These are phyloP conservation scores for Dittrichia graveolens DNA, from an alignment of 129 eudicot species.

Conservation along the genomic window DNA sequence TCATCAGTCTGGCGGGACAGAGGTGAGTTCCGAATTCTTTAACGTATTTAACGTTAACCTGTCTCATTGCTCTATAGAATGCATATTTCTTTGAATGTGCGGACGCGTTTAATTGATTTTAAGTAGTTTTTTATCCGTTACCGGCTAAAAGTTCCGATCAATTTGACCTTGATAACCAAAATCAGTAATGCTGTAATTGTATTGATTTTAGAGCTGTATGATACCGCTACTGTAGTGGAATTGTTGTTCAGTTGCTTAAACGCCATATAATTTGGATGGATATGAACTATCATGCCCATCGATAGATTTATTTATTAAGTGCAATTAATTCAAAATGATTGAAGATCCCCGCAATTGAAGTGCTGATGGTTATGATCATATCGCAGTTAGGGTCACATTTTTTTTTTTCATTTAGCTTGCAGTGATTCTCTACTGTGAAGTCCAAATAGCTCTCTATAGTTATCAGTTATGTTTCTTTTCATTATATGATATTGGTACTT, in stretches of 20 bases:
- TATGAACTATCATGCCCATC: slow-evolving; percentile 9
- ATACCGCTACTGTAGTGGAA: slow-evolving; percentile 2
- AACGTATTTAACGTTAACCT: neutral
- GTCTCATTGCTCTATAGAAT: neutral
- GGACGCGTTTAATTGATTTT: neutral
- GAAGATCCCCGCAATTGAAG: neutral
- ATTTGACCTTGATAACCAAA: slow-evolving; percentile 10
- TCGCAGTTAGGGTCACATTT: slow-evolving; percentile 3
- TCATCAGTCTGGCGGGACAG: neutral
- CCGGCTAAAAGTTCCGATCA: neutral
- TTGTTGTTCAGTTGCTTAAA: slow-evolving; percentile 14
- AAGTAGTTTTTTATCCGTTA: neutral
- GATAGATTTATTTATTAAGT: slow-evolving; percentile 8
- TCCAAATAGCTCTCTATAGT: neutral
- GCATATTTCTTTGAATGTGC: slow-evolving; percentile 1
- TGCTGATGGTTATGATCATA: neutral
- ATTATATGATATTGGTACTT: neutral
- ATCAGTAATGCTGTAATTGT: neutral
- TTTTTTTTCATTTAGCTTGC: neutral
- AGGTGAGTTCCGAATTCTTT: slow-evolving; percentile 23
- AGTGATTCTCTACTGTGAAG: neutral
- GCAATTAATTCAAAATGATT: slow-evolving; percentile 11
- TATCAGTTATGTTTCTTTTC: neutral
- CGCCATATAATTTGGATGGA: slow-evolving; percentile 3
- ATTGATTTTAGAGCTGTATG: slow-evolving; percentile 4